Percentiles rank a stretch among this genome's conserved stretches.
These are phyloP conservation scores for Cylindrotheca fusiformis DNA, from an alignment of 108 stramenopile species.

Conservation along the genomic window DNA sequence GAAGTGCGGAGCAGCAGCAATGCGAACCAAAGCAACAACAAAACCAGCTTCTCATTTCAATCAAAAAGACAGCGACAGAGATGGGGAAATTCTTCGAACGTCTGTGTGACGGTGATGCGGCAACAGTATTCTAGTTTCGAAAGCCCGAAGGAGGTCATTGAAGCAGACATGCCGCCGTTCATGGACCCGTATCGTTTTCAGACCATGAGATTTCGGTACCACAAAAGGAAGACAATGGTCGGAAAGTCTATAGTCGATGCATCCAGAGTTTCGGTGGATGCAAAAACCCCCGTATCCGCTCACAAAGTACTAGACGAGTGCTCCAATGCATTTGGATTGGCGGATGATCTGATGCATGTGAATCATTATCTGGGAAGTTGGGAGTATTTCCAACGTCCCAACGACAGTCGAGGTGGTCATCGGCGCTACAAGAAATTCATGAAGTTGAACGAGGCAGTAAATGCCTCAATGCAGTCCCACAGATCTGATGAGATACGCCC, in stretches of 20 bases:
- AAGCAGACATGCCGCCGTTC: neutral
- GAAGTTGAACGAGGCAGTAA: neutral
- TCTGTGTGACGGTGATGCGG: neutral
- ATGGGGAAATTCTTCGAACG: neutral
- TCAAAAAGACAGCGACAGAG: neutral
- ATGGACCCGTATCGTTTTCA: neutral
- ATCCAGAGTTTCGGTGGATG: slow-evolving; percentile 36
- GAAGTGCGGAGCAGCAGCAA: slow-evolving; percentile 1
- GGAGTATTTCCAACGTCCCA: slow-evolving; percentile 52
- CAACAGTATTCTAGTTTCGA: neutral
- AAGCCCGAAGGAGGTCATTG: neutral
- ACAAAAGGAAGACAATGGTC: slow-evolving; percentile 40
- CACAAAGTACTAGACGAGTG: neutral
- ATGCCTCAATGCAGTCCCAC: slow-evolving; percentile 3
- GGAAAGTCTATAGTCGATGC: slow-evolving; percentile 61
- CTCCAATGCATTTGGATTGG: neutral
- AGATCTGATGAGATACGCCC: slow-evolving; percentile 33
- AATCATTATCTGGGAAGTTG: slow-evolving; percentile 64
- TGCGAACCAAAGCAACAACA: slow-evolving; percentile 2
- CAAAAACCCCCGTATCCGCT: slow-evolving; percentile 28
- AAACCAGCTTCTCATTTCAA: neutral
- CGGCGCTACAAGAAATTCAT: slow-evolving; percentile 9
- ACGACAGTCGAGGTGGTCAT: slow-evolving; percentile 40
- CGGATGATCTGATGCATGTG: slow-evolving; percentile 33
- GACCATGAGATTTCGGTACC: slow-evolving; percentile 48